Percentiles rank a stretch among this genome's conserved stretches.
These are phyloP conservation scores for Leucosporidium creatinivorum DNA, from an alignment of 768 basidiomycete species.

Conservation along the genomic window DNA sequence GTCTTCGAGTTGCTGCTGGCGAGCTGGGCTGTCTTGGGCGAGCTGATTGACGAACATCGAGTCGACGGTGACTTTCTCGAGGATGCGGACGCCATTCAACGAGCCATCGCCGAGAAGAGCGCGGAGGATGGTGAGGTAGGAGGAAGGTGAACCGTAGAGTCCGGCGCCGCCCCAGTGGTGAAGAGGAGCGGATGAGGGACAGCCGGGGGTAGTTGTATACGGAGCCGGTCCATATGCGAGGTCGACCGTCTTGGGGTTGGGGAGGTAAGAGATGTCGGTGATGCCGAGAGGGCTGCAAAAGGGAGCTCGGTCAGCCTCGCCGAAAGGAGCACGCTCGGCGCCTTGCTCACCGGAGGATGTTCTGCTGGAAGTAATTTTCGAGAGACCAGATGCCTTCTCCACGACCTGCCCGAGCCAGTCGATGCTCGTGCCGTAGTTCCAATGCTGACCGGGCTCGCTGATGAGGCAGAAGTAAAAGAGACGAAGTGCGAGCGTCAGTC, in stretches of 20 bases:
- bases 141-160: constrained; percentile 35
- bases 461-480: too few species aligned
- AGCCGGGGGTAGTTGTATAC: neutral
- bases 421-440: constrained; percentile 31
- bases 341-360: constrained; percentile 35
- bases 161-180: constrained; percentile 32
- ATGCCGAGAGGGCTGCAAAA: constrained; percentile 36
- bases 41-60: constrained; percentile 13
- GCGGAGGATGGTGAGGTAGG: constrained; percentile 37
- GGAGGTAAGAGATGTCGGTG: constrained; percentile 36
- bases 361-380: constrained; percentile 38
- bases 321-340: too few species aligned
- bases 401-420: constrained; percentile 40
- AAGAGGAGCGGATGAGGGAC: neutral
- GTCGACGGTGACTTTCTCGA: constrained; percentile 19
- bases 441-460: neutral
- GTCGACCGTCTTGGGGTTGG: constrained; percentile 23
- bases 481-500: too few species aligned
- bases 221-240: neutral
- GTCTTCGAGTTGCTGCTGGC: neutral
- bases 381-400: constrained; percentile 36
- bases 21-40: neutral
- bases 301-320: neutral
- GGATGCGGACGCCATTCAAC: neutral
- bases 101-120: constrained; percentile 30